These are phyloP conservation scores for Fusarium veterinarium DNA, from an alignment of 2,329 filamentous ascomycete species.

Conservation along the genomic window DNA sequence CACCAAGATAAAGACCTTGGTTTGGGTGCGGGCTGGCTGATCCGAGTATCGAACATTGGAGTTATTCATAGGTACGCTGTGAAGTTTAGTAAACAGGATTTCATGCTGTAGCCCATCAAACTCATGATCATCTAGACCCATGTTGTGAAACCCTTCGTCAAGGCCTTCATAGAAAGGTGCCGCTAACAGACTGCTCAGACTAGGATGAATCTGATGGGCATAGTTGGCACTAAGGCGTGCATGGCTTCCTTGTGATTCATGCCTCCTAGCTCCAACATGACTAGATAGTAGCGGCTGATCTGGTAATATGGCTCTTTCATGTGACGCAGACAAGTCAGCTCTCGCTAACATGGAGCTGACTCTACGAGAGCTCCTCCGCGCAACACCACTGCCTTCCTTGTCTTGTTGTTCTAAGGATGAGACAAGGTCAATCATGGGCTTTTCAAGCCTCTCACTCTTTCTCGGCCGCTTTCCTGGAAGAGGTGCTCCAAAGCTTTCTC, in stretches of 20 bases:
- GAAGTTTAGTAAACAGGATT: constrained; percentile 77
- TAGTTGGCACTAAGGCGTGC: constrained; percentile 55
- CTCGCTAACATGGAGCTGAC: constrained; percentile 92
- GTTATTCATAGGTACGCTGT: constrained; percentile 72
- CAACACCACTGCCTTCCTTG: constrained; percentile 62
- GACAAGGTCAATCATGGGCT: constrained; percentile 72
- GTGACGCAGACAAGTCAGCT: constrained; percentile 85
- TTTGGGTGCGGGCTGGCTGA: constrained; percentile 64
- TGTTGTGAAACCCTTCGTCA: constrained; percentile 77
- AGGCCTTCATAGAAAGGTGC: constrained; percentile 76
- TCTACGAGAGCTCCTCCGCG: constrained; percentile 74
- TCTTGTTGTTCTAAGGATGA: constrained; percentile 77
- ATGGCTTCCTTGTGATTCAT: constrained; percentile 73
- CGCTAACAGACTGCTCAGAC: constrained; percentile 72
- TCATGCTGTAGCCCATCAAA: constrained; percentile 78
- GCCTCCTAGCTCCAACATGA: constrained; percentile 65
- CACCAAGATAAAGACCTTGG: constrained; percentile 75
- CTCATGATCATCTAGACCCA: constrained; percentile 78
- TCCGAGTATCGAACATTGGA: constrained; percentile 70
- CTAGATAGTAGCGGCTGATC: constrained; percentile 66
- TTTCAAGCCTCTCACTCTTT: constrained; percentile 64
- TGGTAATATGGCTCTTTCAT: constrained; percentile 82
- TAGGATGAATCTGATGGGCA: constrained; percentile 60
- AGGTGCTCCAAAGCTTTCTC: constrained; percentile 80
- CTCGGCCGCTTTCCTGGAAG: constrained; percentile 64